phyloP scores from a whole-genome alignment of 2,329 filamentous ascomycete genomes.

The Tolypocladium pustulatum region DNA sequence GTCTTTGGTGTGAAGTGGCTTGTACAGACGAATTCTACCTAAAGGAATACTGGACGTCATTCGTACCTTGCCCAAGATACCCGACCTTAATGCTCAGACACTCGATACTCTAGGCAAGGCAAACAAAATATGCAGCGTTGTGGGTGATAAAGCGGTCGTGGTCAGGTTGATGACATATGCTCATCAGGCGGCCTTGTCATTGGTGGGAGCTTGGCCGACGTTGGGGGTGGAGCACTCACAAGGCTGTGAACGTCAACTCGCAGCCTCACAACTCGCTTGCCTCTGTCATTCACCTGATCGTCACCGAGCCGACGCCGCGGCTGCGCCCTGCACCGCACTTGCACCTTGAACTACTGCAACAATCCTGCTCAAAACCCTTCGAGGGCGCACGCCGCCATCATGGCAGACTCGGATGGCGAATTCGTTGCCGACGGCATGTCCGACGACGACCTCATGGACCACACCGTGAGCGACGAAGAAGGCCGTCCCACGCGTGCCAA shows the following conservation, averaged over 20 bases:
- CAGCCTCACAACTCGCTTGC: conserved; percentile 2
- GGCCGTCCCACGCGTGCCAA: not conserved
- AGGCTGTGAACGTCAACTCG: conserved; percentile 5
- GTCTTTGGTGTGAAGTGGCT: not conserved
- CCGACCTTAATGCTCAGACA: too few relatives aligned
- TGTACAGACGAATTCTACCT: not conserved
- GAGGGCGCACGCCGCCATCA: conserved; percentile 18
- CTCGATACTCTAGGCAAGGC: too few relatives aligned
- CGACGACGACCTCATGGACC: conserved; percentile 51
- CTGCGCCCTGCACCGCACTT: not conserved
- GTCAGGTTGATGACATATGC: not conserved
- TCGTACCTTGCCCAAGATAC: not conserved
- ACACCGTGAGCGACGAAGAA: conserved; percentile 31
- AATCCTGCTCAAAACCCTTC: not conserved
- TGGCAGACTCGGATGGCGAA: conserved; percentile 67
- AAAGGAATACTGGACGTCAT: too few relatives aligned
- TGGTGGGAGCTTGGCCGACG: not conserved
- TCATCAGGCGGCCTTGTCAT: not conserved
- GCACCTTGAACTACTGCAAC: not conserved
- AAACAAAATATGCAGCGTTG: too few relatives aligned
- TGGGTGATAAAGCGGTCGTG: too few relatives aligned
- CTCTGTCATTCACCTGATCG: not conserved
- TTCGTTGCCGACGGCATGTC: conserved; percentile 53
- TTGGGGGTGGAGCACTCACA: conserved; percentile 1
- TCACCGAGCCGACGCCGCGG: not conserved